Evolutionary conservation across 495 filamentous ascomycete genomes (phyloP).

Genomic region (Eremomyces bilateralis): DNA sequence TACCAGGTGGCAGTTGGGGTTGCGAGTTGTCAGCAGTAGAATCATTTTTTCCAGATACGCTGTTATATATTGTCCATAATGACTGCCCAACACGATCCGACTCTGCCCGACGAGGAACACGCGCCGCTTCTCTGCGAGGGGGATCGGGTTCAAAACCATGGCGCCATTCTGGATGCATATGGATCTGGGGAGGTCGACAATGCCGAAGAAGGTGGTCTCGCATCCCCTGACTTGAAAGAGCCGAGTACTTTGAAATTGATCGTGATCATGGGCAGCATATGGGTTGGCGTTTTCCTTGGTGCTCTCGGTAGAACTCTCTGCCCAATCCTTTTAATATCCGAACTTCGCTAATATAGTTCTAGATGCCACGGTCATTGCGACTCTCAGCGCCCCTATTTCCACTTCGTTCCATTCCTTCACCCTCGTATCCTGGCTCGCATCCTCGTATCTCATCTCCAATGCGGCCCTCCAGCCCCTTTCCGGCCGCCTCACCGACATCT

Average conservation of each 20-base stretch:
- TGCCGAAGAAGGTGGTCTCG: neutral
- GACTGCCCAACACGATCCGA: too few species aligned
- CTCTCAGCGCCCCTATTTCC: slow-evolving; percentile 66
- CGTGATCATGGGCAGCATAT: slow-evolving; percentile 34
- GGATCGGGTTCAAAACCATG: too few species aligned
- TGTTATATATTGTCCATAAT: too few species aligned
- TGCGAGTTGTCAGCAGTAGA: too few species aligned
- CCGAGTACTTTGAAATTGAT: slow-evolving; percentile 24
- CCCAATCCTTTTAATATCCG: neutral
- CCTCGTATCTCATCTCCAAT: slow-evolving; percentile 76
- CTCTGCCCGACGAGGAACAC: too few species aligned
- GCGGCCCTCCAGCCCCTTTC: slow-evolving; percentile 71
- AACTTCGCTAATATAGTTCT: slow-evolving; percentile 1
- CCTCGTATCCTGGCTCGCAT: slow-evolving; percentile 79
- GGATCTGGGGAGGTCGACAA: too few species aligned
- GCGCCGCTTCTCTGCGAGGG: too few species aligned
- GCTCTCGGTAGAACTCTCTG: slow-evolving; percentile 31
- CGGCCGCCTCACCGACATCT: slow-evolving; percentile 77
- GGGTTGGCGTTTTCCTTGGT: slow-evolving; percentile 66
- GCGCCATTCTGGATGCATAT: too few species aligned
- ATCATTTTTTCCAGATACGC: too few species aligned
- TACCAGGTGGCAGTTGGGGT: too few species aligned
- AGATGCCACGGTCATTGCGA: slow-evolving; percentile 73
- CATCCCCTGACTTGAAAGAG: slow-evolving; percentile 19
- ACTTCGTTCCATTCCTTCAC: slow-evolving; percentile 64